A percentile compares a stretch with the other conserved stretches of the same genome.
These are phyloP conservation scores for Hydrangea macrophylla DNA, from an alignment of 148 eudicot genomes.

Conservation along the genomic window DNA sequence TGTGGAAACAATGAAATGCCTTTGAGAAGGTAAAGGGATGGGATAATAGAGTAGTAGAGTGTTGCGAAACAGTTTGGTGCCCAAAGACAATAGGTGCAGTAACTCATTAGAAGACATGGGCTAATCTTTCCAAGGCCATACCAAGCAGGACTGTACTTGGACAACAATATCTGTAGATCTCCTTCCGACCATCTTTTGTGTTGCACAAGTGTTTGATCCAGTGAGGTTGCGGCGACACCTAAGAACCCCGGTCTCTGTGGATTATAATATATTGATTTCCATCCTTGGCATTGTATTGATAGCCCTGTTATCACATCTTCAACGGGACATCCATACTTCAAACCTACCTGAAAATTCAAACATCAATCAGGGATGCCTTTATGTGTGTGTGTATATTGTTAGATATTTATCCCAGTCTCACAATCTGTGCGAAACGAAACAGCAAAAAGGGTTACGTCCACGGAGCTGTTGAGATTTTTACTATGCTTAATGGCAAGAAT, in stretches of 20 bases:
- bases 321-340: slow-evolving; percentile 72
- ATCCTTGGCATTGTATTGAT: slow-evolving; percentile 67
- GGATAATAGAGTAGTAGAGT: slow-evolving; percentile 50
- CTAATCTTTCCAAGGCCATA: slow-evolving; percentile 52
- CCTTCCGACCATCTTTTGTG: slow-evolving; percentile 97
- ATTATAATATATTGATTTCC: slow-evolving; percentile 67
- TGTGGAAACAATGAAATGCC: slow-evolving; percentile 60
- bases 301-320: slow-evolving; percentile 88
- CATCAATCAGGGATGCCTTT: background rate
- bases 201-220: slow-evolving; percentile 57
- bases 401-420: too few relatives aligned
- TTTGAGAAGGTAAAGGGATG: slow-evolving; percentile 64
- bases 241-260: slow-evolving; percentile 52
- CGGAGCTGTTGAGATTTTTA: too few relatives aligned
- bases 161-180: slow-evolving; percentile 55
- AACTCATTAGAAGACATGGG: slow-evolving; percentile 46
- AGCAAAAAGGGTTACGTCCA: too few relatives aligned
- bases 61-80: slow-evolving; percentile 50
- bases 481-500: too few relatives aligned
- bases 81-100: slow-evolving; percentile 53
- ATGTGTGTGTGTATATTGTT: too few relatives aligned
- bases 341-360: slow-evolving; percentile 52
- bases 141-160: slow-evolving; percentile 56
- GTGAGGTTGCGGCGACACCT: slow-evolving; percentile 59
- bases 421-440: too few relatives aligned